These are phyloP conservation scores for Colletotrichum karsti DNA, from an alignment of 2,329 filamentous ascomycete genomes.

Conservation along the genomic window DNA sequence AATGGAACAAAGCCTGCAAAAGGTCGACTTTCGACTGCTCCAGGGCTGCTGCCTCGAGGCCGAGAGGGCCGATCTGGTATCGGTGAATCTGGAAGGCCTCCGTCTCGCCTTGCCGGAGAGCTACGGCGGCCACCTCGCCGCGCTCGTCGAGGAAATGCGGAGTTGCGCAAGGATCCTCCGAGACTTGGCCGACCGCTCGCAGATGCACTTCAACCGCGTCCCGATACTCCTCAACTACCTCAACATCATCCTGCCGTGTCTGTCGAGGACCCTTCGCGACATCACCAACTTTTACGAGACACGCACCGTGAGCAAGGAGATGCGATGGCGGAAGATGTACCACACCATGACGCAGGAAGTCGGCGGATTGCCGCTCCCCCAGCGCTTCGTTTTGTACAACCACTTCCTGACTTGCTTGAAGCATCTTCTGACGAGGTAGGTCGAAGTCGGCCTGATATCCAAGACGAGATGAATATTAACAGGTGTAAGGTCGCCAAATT, in stretches of 20 bases:
- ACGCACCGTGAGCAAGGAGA: constrained; percentile 52
- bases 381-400: constrained; percentile 65
- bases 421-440: constrained; percentile 60
- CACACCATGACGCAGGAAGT: constrained; percentile 62
- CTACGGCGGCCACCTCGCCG: constrained; percentile 55
- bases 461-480: not conserved
- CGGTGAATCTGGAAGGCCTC: constrained; percentile 57
- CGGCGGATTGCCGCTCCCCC: constrained; percentile 57
- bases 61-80: constrained; percentile 58
- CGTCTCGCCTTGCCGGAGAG: constrained; percentile 52
- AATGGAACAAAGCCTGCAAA: constrained; percentile 31
- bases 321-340: constrained; percentile 68
- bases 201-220: constrained; percentile 58
- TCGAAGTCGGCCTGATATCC: not conserved
- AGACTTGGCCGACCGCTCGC: constrained; percentile 63
- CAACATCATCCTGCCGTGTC: constrained; percentile 63
- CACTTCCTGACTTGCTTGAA: constrained; percentile 59
- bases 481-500: constrained; percentile 54
- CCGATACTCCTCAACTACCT: constrained; percentile 63
- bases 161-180: constrained; percentile 55
- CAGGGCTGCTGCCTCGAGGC: constrained; percentile 64
- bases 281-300: constrained; percentile 63
- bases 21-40: constrained; percentile 49
- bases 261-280: constrained; percentile 60
- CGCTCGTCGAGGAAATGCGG: constrained; percentile 57